Conservation (phyloP, 129 eudicot genomes). For the Pulicaria dysenterica region DNA sequence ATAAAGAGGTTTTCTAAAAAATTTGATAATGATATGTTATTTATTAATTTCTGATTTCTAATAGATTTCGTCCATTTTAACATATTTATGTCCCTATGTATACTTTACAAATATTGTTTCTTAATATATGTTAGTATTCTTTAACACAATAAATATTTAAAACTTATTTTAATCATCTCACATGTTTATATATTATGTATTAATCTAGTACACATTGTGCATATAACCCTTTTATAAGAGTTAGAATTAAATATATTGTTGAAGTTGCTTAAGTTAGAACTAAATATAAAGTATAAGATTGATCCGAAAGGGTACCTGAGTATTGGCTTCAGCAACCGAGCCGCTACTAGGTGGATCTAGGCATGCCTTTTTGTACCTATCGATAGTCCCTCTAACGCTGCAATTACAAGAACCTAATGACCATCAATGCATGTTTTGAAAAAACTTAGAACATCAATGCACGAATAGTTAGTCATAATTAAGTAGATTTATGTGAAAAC, state of each 20-base stretch:
- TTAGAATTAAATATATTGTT: background rate
- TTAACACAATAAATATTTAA: too few relatives aligned
- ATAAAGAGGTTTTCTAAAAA: too few relatives aligned
- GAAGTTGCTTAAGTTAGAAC: background rate
- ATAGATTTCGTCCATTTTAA: too few relatives aligned
- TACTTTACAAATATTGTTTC: too few relatives aligned
- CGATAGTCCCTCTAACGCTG: slow-evolving; percentile 92
- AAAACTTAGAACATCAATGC: background rate
- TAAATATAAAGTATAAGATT: background rate
- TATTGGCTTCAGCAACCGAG: slow-evolving; percentile 84
- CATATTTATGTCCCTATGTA: too few relatives aligned
- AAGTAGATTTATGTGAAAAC: background rate
- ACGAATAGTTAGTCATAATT: background rate
- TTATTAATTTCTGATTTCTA: too few relatives aligned
- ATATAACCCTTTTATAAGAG: too few relatives aligned
- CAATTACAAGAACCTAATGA: slow-evolving; percentile 12
- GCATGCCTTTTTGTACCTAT: slow-evolving; percentile 93
- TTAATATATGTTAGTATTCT: too few relatives aligned
- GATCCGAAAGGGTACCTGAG: slow-evolving; percentile 58
- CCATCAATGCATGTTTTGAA: background rate
- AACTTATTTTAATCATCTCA: too few relatives aligned
- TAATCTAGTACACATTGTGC: too few relatives aligned
- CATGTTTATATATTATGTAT: too few relatives aligned
- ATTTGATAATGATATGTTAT: too few relatives aligned
- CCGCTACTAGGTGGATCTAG: slow-evolving; percentile 73